Evolutionary conservation across 257 asterid genomes (phyloP).

Genomic region (Cynanchum wilfordii): DNA sequence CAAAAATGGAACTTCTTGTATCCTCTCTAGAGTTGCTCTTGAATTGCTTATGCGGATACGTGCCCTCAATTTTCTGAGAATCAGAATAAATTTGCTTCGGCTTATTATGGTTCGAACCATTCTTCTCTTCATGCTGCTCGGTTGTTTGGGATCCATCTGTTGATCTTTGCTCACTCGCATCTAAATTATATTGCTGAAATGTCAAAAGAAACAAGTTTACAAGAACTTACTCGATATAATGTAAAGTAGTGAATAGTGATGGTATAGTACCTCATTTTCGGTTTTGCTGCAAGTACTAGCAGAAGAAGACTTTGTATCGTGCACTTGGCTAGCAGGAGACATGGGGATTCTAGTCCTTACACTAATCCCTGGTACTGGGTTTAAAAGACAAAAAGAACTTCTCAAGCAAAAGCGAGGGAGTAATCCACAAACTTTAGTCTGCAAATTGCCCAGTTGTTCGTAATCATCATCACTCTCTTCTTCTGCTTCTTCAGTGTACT

Average conservation of each 20-base stretch:
- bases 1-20: conserved; percentile 6
- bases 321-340: conserved; percentile 41
- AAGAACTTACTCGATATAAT: not conserved
- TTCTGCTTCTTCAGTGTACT: conserved; percentile 31
- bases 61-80: conserved; percentile 15
- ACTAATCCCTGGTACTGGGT: conserved; percentile 61
- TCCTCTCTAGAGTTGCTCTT: conserved; percentile 19
- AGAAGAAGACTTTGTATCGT: conserved; percentile 36
- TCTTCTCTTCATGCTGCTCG: conserved; percentile 24
- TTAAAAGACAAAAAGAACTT: conserved; percentile 42
- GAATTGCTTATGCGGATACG: conserved; percentile 12
- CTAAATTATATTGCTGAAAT: conserved; percentile 41
- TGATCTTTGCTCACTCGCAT: conserved; percentile 32
- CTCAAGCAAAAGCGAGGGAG: conserved; percentile 71
- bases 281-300: conserved; percentile 34
- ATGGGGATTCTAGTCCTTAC: conserved; percentile 45
- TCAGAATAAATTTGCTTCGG: conserved; percentile 1
- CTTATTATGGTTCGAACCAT: conserved; percentile 18
- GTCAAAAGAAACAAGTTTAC: conserved; percentile 2
- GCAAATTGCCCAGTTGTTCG: conserved; percentile 30
- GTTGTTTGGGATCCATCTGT: conserved; percentile 29
- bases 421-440: conserved; percentile 55
- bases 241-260: not conserved
- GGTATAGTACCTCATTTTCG: conserved; percentile 46
- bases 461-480: conserved; percentile 58